phyloP scores from a whole-genome alignment of 192 early-diverging fungal species.

The Backusella psychrophila region DNA sequence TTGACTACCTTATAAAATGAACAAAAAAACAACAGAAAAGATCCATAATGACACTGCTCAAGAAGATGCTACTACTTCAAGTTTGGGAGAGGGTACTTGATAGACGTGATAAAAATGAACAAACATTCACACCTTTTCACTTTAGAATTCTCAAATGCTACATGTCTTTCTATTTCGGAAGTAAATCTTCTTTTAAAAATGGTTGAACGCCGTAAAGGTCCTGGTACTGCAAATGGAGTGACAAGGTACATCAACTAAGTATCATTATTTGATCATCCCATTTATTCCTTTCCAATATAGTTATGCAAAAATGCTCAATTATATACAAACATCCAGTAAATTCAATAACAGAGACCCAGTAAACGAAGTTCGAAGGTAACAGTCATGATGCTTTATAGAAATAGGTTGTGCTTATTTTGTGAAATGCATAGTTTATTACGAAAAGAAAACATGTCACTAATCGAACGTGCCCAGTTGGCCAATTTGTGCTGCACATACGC shows the following conservation, averaged over 20 bases:
- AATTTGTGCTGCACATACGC: constrained; percentile 89
- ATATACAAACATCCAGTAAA: constrained; percentile 78
- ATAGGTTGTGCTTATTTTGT: background rate
- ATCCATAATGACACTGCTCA: constrained; percentile 54
- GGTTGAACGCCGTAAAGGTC: constrained; percentile 53
- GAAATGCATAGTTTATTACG: constrained; percentile 2
- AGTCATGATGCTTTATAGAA: background rate
- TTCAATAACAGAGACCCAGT: constrained; percentile 87
- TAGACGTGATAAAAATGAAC: background rate
- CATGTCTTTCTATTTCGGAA: constrained; percentile 72
- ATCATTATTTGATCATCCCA: background rate
- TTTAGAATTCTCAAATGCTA: constrained; percentile 64
- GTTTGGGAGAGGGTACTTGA: constrained; percentile 56
- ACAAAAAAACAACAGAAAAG: constrained; percentile 20
- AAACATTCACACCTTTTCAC: constrained; percentile 15
- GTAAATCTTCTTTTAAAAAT: constrained; percentile 65
- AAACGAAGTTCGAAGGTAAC: constrained; percentile 74
- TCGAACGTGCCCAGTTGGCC: constrained; percentile 87
- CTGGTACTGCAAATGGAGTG: constrained; percentile 45
- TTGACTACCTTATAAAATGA: background rate
- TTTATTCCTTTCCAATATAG: constrained; percentile 30
- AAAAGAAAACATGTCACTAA: constrained; percentile 52
- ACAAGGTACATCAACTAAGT: constrained; percentile 29
- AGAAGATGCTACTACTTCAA: constrained; percentile 60
- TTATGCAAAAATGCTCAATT: constrained; percentile 83